A percentile compares a stretch with the other conserved stretches of the same genome.
phyloP scores from a whole-genome alignment of 768 basidiomycete genomes.

The Mycena leptocephala region DNA sequence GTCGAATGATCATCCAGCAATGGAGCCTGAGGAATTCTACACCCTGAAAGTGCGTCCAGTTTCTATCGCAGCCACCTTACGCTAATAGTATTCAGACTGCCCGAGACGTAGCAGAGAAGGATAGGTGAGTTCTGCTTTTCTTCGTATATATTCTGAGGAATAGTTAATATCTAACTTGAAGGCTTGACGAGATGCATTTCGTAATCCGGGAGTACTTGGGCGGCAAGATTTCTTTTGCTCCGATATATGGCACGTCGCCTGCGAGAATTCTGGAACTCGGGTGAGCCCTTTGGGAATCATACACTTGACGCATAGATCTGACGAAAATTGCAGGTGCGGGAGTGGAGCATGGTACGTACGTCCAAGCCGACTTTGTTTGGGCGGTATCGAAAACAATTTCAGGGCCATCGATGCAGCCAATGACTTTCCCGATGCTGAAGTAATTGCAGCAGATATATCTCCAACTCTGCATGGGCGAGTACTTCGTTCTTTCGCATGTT shows the following conservation, averaged over 20 bases:
- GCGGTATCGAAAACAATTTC: not conserved
- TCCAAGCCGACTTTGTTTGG: too few relatives aligned
- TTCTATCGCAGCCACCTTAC: too few relatives aligned
- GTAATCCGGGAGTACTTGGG: not conserved
- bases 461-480: not conserved
- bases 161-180: not conserved
- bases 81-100: not conserved
- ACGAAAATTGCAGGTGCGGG: not conserved
- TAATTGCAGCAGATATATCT: not conserved
- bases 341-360: slow-evolving; percentile 11
- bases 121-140: not conserved
- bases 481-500: not conserved
- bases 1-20: not conserved
- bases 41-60: not conserved
- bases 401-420: slow-evolving; percentile 18
- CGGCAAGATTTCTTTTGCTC: not conserved
- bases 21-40: not conserved
- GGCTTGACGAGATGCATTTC: not conserved
- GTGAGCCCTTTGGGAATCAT: not conserved
- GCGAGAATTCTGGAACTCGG: slow-evolving; percentile 14
- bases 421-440: not conserved
- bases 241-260: not conserved
- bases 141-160: not conserved
- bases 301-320: not conserved
- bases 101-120: not conserved